A percentile compares a stretch with the other conserved stretches of the same genome.
Evolutionary conservation across 164 flowering plant species (phyloP).

Genomic region (Euptelea pleiosperma): DNA sequence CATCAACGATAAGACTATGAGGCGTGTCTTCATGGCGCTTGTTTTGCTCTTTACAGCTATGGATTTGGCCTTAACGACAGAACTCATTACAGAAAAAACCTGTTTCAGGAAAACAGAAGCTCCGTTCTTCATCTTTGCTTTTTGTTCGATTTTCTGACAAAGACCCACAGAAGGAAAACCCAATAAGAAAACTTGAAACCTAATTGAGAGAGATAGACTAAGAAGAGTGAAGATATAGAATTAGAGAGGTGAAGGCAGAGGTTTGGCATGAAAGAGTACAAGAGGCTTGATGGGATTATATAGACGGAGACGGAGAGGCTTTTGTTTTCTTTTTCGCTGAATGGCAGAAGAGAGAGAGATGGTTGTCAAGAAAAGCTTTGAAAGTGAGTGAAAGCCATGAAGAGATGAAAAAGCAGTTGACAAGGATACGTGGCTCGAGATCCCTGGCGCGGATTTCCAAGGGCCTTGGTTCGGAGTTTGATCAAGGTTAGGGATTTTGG

Average conservation of each 20-base stretch:
- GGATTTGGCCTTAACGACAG: slow-evolving; percentile 45
- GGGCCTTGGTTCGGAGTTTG: too few species aligned
- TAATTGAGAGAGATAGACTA: not conserved
- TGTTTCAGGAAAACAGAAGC: slow-evolving; percentile 47
- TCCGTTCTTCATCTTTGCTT: slow-evolving; percentile 47
- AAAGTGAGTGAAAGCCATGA: slow-evolving; percentile 14
- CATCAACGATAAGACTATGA: slow-evolving; percentile 44
- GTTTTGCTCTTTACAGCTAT: slow-evolving; percentile 46
- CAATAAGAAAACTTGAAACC: not conserved
- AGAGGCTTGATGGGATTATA: slow-evolving; percentile 15
- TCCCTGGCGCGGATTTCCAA: too few species aligned
- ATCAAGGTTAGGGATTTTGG: too few species aligned
- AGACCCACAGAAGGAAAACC: not conserved
- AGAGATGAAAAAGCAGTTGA: too few species aligned
- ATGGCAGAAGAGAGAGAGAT: slow-evolving; percentile 4
- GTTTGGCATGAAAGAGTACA: slow-evolving; percentile 17
- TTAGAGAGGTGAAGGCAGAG: not conserved
- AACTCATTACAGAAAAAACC: slow-evolving; percentile 29
- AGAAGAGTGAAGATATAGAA: not conserved
- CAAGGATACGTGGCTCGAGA: not conserved
- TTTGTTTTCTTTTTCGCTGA: not conserved
- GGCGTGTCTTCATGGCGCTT: slow-evolving; percentile 41
- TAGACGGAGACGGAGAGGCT: not conserved
- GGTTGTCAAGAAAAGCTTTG: slow-evolving; percentile 6
- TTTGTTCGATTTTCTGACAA: not conserved